Conservation (phyloP, 805 yeast genomes). For the Spathaspora gorwiae region DNA sequence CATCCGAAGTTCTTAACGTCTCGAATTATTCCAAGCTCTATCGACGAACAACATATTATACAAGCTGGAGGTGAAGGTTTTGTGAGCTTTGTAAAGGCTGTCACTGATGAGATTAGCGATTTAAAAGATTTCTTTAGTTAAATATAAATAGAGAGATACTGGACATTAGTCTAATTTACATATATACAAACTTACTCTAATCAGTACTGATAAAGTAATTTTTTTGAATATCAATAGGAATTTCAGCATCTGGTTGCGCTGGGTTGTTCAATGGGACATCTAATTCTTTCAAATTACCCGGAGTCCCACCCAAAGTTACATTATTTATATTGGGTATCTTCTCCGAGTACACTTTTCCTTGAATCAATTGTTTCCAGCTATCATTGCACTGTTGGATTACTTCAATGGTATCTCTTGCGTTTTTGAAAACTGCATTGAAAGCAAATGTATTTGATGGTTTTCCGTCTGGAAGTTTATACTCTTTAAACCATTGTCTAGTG, state of each 20-base stretch:
- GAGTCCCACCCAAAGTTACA: constrained; percentile 29
- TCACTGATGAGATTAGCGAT: constrained; percentile 35
- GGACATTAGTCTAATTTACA: too few relatives aligned
- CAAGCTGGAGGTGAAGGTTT: constrained; percentile 40
- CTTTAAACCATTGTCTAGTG: constrained; percentile 97
- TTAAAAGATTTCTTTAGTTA: constrained; percentile 27
- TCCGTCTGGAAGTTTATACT: constrained; percentile 97
- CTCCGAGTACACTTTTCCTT: constrained; percentile 46
- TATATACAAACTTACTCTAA: too few relatives aligned
- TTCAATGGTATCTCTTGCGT: constrained; percentile 80
- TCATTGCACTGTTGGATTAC: constrained; percentile 76
- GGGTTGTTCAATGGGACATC: constrained; percentile 14
- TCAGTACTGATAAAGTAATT: constrained; percentile 19
- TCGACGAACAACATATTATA: constrained; percentile 58
- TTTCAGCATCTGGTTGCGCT: constrained; percentile 19
- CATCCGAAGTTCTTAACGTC: constrained; percentile 83
- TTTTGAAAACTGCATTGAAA: constrained; percentile 89
- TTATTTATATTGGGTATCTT: constrained; percentile 33
- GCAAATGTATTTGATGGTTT: constrained; percentile 96
- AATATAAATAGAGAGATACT: constrained; percentile 1
- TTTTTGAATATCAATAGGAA: constrained; percentile 38
- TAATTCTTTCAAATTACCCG: constrained; percentile 19
- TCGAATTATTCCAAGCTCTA: constrained; percentile 56
- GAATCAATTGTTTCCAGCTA: constrained; percentile 76
- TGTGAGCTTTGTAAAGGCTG: constrained; percentile 21